Evolutionary conservation across 108 stramenopile genomes (phyloP).

Genomic region (Mediolabrus comicus): DNA sequence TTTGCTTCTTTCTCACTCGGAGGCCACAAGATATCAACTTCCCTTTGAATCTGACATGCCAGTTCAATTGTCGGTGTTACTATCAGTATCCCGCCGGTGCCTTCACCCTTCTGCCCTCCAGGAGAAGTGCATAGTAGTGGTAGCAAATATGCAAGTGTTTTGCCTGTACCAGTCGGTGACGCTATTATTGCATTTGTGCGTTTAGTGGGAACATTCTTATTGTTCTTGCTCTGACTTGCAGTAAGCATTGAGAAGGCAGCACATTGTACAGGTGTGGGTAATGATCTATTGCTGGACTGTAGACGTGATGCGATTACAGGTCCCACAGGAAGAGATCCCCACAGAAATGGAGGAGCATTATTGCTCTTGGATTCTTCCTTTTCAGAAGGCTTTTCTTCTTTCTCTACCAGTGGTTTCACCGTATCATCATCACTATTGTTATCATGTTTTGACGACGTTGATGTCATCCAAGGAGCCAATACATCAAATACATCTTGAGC

Average conservation of each 20-base stretch:
- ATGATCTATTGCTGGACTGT: conserved; percentile 6
- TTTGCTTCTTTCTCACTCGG: neutral
- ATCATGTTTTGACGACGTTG: neutral
- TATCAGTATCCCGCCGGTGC: conserved; percentile 50
- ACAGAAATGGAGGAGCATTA: conserved; percentile 29
- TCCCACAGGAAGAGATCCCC: conserved; percentile 69
- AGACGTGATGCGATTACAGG: conserved; percentile 53
- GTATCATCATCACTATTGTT: neutral
- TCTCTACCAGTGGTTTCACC: neutral
- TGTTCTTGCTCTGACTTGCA: conserved; percentile 12
- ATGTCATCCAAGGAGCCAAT: conserved; percentile 27
- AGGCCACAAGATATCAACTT: conserved; percentile 55
- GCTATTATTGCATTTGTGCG: conserved; percentile 66
- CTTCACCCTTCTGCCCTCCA: conserved; percentile 27
- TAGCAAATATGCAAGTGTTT: conserved; percentile 69
- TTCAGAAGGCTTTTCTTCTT: neutral
- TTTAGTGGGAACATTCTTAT: conserved; percentile 4
- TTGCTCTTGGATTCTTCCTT: neutral
- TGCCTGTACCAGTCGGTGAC: conserved; percentile 75
- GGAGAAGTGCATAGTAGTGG: conserved; percentile 58
- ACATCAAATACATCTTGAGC: conserved; percentile 36
- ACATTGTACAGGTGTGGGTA: conserved; percentile 66
- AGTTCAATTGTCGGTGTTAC: conserved; percentile 73
- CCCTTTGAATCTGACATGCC: conserved; percentile 62
- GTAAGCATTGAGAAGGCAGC: conserved; percentile 48